Evolutionary conservation across 1,139 yeast genomes (phyloP), one percentile per base, ranked within the genome.

Genomic region (Magnusiomyces suaveolens): DNA sequence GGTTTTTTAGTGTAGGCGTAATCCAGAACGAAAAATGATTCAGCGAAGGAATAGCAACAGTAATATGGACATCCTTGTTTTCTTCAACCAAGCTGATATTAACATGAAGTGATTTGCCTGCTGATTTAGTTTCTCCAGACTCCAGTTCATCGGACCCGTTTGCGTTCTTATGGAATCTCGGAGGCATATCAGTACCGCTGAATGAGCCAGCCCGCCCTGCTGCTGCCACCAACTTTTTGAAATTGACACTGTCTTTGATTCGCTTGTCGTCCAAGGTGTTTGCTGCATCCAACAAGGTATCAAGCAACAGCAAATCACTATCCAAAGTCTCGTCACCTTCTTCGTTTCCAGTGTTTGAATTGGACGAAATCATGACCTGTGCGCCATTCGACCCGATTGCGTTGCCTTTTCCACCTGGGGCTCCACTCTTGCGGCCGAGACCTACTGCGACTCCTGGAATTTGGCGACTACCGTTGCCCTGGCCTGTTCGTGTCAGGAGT

Each of bases 271-370:
- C 79, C 46, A 80, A 87, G 14, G 84, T 84, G 54, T 77, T 79
- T 0, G 97, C 88, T 60, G 83, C 80, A 67, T 92, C 92, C 60
- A 87, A 74, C 38, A 94, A 87, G 44, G 56, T 54, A 39, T 56
- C 58, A 16, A 56, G 50, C 20, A 56, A 46, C 52, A 56, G 41
- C 32, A 56, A 39, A 43, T 56, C 58, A 18, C 54, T 51, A 38
- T 56, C 58, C 41, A 56, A 14, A 2, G 50, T 56, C 38, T 55
- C 57, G 24, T 55, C 57, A 14, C 48, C 56, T 8, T 54, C 56
- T 12, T 52, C 56, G 12, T 50, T 26, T 14, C 53, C 54, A 8
- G 32, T 48, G 3, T 49, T 43, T 14, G n/a, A 43, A 1, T 25
- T 16, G 38, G 44, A 38, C 16, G 43, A 38, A 46, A 24, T 29